Conservation (phyloP, 306 rosid genomes). For the Begonia peltatifolia region DNA sequence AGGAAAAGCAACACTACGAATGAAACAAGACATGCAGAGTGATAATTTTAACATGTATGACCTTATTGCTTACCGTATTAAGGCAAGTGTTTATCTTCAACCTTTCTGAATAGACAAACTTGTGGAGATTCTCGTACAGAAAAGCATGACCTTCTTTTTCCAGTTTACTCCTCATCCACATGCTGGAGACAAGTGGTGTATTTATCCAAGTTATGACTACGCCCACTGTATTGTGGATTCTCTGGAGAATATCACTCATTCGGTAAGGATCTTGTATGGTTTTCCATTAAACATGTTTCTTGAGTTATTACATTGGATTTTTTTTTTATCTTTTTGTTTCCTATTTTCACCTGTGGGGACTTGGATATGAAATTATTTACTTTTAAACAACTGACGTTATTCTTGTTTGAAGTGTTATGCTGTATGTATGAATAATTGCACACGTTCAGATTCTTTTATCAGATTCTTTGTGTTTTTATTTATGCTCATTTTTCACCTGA, state of each 20-base stretch:
- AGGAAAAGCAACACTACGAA: conserved; percentile 92
- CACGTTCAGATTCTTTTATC: too few relatives aligned
- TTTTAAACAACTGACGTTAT: too few relatives aligned
- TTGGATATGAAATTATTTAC: too few relatives aligned
- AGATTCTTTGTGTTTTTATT: too few relatives aligned
- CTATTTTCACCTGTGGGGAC: too few relatives aligned
- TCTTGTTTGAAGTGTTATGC: too few relatives aligned
- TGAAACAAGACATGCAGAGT: conserved; percentile 99
- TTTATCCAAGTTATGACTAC: conserved; percentile 94
- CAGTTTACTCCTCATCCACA: conserved; percentile 96
- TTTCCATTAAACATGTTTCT: too few relatives aligned
- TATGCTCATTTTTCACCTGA: too few relatives aligned
- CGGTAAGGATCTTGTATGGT: conserved; percentile 24
- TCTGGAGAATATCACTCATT: conserved; percentile 88
- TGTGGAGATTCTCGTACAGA: conserved; percentile 6
- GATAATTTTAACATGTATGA: conserved; percentile 92
- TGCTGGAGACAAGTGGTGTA: conserved; percentile 98
- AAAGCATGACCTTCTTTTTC: conserved; percentile 6
- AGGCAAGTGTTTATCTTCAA: conserved; percentile 31
- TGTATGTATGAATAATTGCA: too few relatives aligned
- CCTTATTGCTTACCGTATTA: conserved; percentile 91
- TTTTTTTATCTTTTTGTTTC: too few relatives aligned
- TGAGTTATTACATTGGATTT: too few relatives aligned
- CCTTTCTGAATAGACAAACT: conserved; percentile 4
- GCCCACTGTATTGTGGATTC: conserved; percentile 98